These are phyloP conservation scores for Linum lewisii DNA, from an alignment of 345 rosid genomes.

Conservation along the genomic window DNA sequence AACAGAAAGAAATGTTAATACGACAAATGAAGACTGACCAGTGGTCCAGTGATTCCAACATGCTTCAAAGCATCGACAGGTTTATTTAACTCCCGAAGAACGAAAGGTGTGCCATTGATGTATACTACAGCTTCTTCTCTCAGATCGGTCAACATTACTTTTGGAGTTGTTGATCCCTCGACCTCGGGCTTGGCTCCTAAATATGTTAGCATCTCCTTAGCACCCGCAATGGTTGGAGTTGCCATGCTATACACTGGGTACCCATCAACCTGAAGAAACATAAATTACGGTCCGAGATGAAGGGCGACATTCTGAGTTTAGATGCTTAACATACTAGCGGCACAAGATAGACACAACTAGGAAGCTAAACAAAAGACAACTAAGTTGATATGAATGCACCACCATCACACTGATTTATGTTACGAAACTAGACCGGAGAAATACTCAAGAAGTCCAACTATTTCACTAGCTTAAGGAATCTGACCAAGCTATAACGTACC, in stretches of 20 bases:
- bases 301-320: too few relatives aligned
- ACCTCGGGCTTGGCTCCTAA: constrained; percentile 54
- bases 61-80: constrained; percentile 92
- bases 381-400: too few relatives aligned
- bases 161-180: constrained; percentile 37
- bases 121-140: constrained; percentile 96
- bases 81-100: constrained; percentile 78
- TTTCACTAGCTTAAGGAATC: background rate
- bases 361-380: too few relatives aligned
- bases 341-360: too few relatives aligned
- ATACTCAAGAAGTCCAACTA: background rate
- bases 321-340: too few relatives aligned
- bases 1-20: constrained; percentile 5
- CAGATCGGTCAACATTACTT: constrained; percentile 66
- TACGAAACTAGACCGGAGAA: too few relatives aligned
- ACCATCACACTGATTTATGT: background rate
- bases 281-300: constrained; percentile 4
- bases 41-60: constrained; percentile 78
- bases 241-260: constrained; percentile 98
- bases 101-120: constrained; percentile 87
- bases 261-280: constrained; percentile 63
- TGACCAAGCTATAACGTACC: constrained; percentile 30
- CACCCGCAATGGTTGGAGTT: constrained; percentile 78
- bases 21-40: constrained; percentile 53
- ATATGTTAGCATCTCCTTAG: constrained; percentile 78